phyloP scores from a whole-genome alignment of 2,329 filamentous ascomycete genomes.

The Fusarium poae region DNA sequence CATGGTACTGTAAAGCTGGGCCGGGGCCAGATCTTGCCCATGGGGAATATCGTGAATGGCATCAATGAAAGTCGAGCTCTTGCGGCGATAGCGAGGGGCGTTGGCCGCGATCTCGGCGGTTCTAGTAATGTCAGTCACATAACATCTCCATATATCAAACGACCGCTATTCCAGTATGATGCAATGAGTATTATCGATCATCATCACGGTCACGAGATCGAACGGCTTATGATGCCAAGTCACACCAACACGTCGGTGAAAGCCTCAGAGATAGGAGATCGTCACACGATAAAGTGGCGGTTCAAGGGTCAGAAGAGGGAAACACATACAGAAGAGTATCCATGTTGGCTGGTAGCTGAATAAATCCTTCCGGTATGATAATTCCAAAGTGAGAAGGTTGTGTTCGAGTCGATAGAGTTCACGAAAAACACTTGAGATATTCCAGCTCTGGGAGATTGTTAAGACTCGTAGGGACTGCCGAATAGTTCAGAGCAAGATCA shows the following conservation, averaged over 20 bases:
- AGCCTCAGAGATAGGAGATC: not conserved
- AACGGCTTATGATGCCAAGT: not conserved
- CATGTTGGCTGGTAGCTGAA: conserved; percentile 57
- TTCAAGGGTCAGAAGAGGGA: not conserved
- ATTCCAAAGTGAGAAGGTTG: conserved; percentile 2
- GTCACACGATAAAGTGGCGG: not conserved
- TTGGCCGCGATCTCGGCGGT: conserved; percentile 94
- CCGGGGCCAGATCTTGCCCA: conserved; percentile 86
- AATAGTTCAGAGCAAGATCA: not conserved
- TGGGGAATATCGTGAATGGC: conserved; percentile 94
- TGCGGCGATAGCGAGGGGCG: conserved; percentile 88
- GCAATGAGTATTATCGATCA: not conserved
- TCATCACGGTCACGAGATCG: not conserved
- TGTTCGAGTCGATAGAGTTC: conserved; percentile 10
- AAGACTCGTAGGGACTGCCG: not conserved
- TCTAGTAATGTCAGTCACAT: conserved; percentile 59
- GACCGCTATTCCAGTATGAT: not conserved
- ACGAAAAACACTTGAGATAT: conserved; percentile 4
- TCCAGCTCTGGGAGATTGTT: not conserved
- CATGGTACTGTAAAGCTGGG: conserved; percentile 98
- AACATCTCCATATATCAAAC: not conserved
- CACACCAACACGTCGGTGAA: not conserved
- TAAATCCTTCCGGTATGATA: conserved; percentile 5
- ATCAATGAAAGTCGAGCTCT: conserved; percentile 96
- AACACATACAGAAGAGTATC: conserved; percentile 72